phyloP scores from a whole-genome alignment of 768 basidiomycete genomes.

The Lactarius tabidus region DNA sequence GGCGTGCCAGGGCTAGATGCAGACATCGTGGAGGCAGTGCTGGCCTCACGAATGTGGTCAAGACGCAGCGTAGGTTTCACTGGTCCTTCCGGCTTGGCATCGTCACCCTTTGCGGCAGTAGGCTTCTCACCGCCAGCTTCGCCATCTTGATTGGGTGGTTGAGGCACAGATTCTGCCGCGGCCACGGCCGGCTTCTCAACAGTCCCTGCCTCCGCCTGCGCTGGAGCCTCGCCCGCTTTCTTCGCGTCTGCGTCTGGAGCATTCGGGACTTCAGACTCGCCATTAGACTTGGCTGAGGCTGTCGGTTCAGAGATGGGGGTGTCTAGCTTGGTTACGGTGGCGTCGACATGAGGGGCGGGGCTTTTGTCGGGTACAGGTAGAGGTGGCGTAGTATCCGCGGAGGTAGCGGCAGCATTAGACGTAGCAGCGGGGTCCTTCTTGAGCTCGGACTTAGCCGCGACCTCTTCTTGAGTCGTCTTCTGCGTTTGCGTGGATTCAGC shows the following conservation, averaged over 20 bases:
- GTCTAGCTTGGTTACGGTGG: not conserved
- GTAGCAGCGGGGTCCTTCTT: not conserved
- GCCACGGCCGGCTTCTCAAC: not conserved
- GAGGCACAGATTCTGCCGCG: not conserved
- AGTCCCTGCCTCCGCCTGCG: not conserved
- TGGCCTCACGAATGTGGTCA: conserved; percentile 6
- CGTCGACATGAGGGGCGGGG: not conserved
- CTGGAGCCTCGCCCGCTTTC: not conserved
- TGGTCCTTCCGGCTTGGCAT: not conserved
- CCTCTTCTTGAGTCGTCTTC: not conserved
- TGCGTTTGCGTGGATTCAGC: not conserved
- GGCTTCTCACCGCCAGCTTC: not conserved
- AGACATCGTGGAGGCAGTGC: conserved; percentile 14
- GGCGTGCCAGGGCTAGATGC: conserved; percentile 1
- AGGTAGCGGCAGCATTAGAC: not conserved
- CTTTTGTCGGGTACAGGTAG: conserved; percentile 1
- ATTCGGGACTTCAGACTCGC: not conserved
- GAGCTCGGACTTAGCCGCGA: not conserved
- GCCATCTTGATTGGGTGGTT: not conserved
- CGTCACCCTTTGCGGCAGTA: not conserved
- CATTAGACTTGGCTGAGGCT: not conserved
- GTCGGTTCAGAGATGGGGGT: not conserved
- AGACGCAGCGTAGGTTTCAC: not conserved
- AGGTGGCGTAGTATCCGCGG: not conserved
- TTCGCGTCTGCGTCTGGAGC: not conserved